These are phyloP conservation scores for Yamadazyma olivae DNA, from an alignment of 805 yeast species.

Conservation along the genomic window DNA sequence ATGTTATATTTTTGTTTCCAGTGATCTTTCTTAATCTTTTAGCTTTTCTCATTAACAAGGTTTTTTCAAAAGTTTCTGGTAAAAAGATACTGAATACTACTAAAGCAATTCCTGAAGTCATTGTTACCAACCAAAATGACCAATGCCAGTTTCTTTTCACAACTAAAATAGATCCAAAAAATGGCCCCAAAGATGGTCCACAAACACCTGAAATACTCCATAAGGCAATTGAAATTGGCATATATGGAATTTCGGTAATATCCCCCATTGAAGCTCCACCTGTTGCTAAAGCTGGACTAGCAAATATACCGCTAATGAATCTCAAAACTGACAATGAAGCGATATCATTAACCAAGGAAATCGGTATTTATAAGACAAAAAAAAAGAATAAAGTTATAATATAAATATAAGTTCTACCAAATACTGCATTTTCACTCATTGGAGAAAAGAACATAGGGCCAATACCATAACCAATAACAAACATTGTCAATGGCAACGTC, in stretches of 20 bases:
- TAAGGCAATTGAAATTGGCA: conserved; percentile 45
- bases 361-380: conserved; percentile 53
- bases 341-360: conserved; percentile 49
- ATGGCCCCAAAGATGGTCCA: conserved; percentile 57
- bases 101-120: conserved; percentile 36
- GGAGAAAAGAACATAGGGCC: conserved; percentile 65
- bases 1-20: conserved; percentile 43
- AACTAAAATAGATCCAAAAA: conserved; percentile 51
- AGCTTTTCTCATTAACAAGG: conserved; percentile 48
- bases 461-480: conserved; percentile 59
- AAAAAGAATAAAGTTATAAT: conserved; percentile 47
- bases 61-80: conserved; percentile 47
- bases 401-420: conserved; percentile 55
- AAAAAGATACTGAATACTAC: conserved; percentile 36
- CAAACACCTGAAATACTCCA: conserved; percentile 55
- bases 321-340: conserved; percentile 52
- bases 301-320: conserved; percentile 51
- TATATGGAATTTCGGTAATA: conserved; percentile 36
- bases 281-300: conserved; percentile 55
- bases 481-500: conserved; percentile 50
- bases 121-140: conserved; percentile 51
- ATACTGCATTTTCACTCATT: conserved; percentile 50
- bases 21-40: conserved; percentile 44
- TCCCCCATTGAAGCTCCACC: conserved; percentile 61
- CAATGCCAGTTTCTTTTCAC: conserved; percentile 53